phyloP scores from a whole-genome alignment of 768 basidiomycete genomes.

The Agrocybe praecox region DNA sequence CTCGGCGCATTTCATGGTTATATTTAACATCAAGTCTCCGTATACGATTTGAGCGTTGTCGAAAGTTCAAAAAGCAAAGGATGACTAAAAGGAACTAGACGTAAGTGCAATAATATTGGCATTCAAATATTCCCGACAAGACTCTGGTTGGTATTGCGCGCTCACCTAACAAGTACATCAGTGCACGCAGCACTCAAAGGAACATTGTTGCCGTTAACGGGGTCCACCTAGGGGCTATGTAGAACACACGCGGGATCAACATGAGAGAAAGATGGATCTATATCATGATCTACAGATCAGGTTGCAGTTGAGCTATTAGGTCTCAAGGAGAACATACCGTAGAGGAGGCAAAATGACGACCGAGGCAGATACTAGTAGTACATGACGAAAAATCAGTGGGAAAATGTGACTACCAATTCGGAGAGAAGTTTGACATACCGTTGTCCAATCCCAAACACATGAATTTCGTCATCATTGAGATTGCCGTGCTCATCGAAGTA shows the following conservation, averaged over 20 bases:
- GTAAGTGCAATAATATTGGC: too few relatives aligned
- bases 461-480: constrained; percentile 13
- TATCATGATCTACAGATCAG: background rate
- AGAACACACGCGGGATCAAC: background rate
- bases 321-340: constrained; percentile 9
- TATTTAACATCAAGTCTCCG: too few relatives aligned
- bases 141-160: too few relatives aligned
- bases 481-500: constrained; percentile 1
- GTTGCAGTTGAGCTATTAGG: background rate
- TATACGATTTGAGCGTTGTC: constrained; percentile 6
- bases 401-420: background rate
- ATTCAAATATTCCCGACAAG: too few relatives aligned
- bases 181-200: constrained; percentile 9
- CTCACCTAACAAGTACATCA: constrained; percentile 8
- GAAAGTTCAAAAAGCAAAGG: constrained; percentile 1
- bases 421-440: background rate
- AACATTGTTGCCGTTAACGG: constrained; percentile 9
- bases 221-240: constrained; percentile 18
- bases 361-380: constrained; percentile 16
- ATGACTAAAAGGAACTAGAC: background rate
- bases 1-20: too few relatives aligned
- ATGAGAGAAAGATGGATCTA: constrained; percentile 15
- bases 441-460: background rate
- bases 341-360: constrained; percentile 14
- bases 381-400: background rate